Evolutionary conservation across 164 flowering plant genomes (phyloP).

Genomic region (Buxus sempervirens): DNA sequence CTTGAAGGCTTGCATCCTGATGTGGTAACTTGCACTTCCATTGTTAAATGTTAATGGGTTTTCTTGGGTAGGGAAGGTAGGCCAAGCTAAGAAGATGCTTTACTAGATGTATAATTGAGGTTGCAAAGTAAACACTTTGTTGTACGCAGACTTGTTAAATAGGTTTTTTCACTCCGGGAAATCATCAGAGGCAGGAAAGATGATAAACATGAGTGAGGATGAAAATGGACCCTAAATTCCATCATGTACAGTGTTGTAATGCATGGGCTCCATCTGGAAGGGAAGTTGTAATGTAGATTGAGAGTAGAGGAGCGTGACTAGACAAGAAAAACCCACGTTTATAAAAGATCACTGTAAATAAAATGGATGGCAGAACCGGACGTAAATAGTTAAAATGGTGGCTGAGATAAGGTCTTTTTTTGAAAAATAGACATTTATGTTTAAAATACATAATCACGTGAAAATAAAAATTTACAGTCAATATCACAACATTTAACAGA

Average conservation of each 20-base stretch:
- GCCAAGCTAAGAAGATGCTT: conserved; percentile 77
- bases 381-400: too few relatives aligned
- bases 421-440: too few relatives aligned
- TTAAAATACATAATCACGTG: not conserved
- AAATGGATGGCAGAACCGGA: too few relatives aligned
- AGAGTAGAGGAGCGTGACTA: too few relatives aligned
- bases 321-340: too few relatives aligned
- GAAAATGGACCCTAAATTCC: conserved; percentile 88
- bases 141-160: conserved; percentile 73
- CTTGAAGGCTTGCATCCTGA: conserved; percentile 70
- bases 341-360: too few relatives aligned
- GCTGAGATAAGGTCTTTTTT: too few relatives aligned
- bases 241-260: conserved; percentile 78
- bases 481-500: not conserved
- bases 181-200: conserved; percentile 74
- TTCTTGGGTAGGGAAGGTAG: conserved; percentile 61
- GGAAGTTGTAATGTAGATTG: too few relatives aligned
- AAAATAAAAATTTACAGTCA: not conserved
- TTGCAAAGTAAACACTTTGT: conserved; percentile 77
- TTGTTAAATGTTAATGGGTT: conserved; percentile 68
- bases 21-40: conserved; percentile 85
- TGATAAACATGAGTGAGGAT: conserved; percentile 68
- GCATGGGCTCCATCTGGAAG: conserved; percentile 86
- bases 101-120: conserved; percentile 73
- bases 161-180: conserved; percentile 71